Conservation (phyloP, 768 basidiomycete species). For the Hortiboletus campestris region DNA sequence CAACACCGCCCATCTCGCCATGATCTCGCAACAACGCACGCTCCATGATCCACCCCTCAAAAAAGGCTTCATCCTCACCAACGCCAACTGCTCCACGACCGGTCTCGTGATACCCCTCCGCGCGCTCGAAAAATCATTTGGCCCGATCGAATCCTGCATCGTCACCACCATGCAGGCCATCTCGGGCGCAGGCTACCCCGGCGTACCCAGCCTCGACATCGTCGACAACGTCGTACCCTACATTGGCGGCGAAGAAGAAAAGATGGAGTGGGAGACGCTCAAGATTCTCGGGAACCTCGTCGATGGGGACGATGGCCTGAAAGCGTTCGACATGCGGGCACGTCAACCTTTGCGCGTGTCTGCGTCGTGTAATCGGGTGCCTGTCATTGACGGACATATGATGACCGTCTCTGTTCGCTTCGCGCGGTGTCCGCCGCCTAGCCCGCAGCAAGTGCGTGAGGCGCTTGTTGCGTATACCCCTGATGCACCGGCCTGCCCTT, state of each 20-base stretch:
- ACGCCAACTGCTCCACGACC: conserved; percentile 98
- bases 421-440: conserved; percentile 72
- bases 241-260: conserved; percentile 93
- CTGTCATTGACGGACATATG: conserved; percentile 94
- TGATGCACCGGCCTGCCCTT: conserved; percentile 78
- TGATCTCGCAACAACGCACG: conserved; percentile 79
- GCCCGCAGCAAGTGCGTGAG: conserved; percentile 82
- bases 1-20: conserved; percentile 81
- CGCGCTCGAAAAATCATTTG: conserved; percentile 87
- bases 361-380: conserved; percentile 92
- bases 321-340: conserved; percentile 83
- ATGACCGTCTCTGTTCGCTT: conserved; percentile 90
- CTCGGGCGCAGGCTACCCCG: conserved; percentile 97
- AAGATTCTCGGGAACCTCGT: conserved; percentile 91
- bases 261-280: conserved; percentile 98
- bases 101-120: conserved; percentile 88
- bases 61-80: conserved; percentile 94
- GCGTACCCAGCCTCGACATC: conserved; percentile 85
- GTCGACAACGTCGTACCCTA: conserved; percentile 95
- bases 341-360: conserved; percentile 82
- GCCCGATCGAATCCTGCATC: conserved; percentile 87
- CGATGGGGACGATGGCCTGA: conserved; percentile 50
- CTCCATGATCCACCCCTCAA: conserved; percentile 64
- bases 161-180: conserved; percentile 98
- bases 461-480: conserved; percentile 73